Evolutionary conservation across 176 grass and related monocot species (phyloP), one percentile per base, ranked within the genome.

Genomic region (Hordeum marinum): DNA sequence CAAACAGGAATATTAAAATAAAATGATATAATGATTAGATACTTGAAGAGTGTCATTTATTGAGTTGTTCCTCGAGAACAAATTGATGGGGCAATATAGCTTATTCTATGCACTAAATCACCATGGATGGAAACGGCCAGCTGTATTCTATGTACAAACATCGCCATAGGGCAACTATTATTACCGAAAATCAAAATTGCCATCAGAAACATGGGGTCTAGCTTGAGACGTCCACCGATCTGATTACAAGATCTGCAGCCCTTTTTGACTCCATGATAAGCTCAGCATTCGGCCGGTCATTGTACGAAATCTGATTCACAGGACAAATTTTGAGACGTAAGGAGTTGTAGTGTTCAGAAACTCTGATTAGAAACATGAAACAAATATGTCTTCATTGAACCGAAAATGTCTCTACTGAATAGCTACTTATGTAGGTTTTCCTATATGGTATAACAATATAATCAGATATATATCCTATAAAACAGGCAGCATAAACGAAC

Each of bases 211-310:
- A 64, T 64, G 68, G 74, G 43, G 0, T 74, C 63, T 64, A 75
- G 29, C 55, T 74, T 74, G 48, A 94, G 50, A 90, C 78, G 54
- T 94, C 88, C 36, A 98, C 80, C 41, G 91, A 98, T 72, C 71
- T 91, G 24, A 98, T 92, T 41, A 95, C 83, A 89, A 95, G 88
- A 92, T 98, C 96, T 79, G 96, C 96, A 45, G 86, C 67, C 34
- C 70, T 90, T 63, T 82, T 92, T 68, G 93, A 92, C 80, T 85
- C 46, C 83, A 98, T 87, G 70, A 98, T 94, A 45, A 95, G 74
- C 81, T 95, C 96, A 23, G 93, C 96, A 80, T 95, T 98, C 35
- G 96, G 93, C 10, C 75, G 78, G 75, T 98, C 96, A n/a, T 98
- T 98, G 81, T 94, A 94, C 0, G 77, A 76, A 37, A 98, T 90